Base-by-base conservation (phyloP, 257 asterid genomes). In the Coffea canephora region DNA sequence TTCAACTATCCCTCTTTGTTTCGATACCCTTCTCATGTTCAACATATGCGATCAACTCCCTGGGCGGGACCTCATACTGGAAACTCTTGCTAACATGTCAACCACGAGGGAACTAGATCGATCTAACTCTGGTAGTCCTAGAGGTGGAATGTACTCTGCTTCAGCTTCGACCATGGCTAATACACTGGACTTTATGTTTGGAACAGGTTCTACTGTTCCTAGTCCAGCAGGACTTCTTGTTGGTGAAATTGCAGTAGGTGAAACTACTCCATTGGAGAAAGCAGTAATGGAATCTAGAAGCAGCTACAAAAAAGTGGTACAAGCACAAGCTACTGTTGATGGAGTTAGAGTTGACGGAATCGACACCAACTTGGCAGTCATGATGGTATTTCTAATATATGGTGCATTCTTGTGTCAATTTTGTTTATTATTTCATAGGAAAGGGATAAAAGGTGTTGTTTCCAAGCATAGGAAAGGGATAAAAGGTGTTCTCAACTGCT, bases 1-100 rank as follows among this genome's bases (percentile, higher is more conserved):
- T 85, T 83, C 87, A 11, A 62, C 86, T 21, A 64, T 74, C 62
- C 85, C 89, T 81, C 82, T 90, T 34, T 73, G 87, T 83, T 90
- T 59, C 69, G 94, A 87, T 80, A 71, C 87, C 82, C 97, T 93
- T 82, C 96, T 95, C 76, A 88, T 95, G 98, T 95, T 95, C 90
- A 95, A 91, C 73, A 91, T 92, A 78, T 95, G 99, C 66, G 97
- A 95, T 81, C 93, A 89, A 80, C 99, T 95, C 77, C 99, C 99
- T 8, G 89, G 92, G 59, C 98, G 99, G 73, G 98, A 95, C 78
- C 84, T 88, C 49, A 91, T 95, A 84, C 91, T 95, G 71, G 98
- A 93, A 87, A 89, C 95, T 77, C 90, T 91, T 77, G 98, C 94
- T 64, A 82, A 89, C 83, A 87, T 88, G 88, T 86, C 91, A 80